These are phyloP conservation scores for Ensete glaucum DNA, from an alignment of 176 grass and related monocot species.

Conservation along the genomic window DNA sequence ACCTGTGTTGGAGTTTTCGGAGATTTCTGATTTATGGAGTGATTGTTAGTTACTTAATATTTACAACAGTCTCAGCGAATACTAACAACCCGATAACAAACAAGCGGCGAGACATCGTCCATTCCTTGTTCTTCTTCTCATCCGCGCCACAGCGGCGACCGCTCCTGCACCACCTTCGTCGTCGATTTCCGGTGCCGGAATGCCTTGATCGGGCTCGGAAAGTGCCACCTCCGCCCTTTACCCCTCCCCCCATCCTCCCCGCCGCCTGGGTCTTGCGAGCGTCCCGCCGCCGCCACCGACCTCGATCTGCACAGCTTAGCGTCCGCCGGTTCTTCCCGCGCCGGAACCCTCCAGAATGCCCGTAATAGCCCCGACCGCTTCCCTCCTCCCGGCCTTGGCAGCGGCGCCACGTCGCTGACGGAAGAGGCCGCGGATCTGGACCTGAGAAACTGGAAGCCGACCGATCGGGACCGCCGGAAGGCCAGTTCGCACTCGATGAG, in stretches of 20 bases:
- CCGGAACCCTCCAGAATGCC: constrained; percentile 1
- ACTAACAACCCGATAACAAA: no score
- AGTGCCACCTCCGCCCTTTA: constrained; percentile 57
- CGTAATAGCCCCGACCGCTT: constrained; percentile 40
- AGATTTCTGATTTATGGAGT: no score
- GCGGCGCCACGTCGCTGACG: not conserved
- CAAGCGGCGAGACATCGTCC: no score
- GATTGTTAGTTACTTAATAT: no score
- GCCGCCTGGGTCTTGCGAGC: not conserved
- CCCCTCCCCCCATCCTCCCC: constrained; percentile 17
- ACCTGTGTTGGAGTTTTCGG: no score
- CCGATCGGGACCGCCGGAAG: constrained; percentile 43
- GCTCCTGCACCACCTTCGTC: constrained; percentile 26
- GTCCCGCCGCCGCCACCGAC: constrained; percentile 35
- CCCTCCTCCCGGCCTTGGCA: not conserved
- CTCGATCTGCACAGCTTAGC: constrained; percentile 51
- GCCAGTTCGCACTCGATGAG: constrained; percentile 34
- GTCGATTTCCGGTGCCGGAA: constrained; percentile 60
- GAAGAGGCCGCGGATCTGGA: constrained; percentile 4
- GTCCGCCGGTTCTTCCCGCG: not conserved
- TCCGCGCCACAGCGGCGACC: constrained; percentile 21
- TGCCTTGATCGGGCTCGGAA: constrained; percentile 64
- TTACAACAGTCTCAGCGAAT: no score
- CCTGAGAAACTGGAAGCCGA: constrained; percentile 25
- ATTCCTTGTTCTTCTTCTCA: not conserved